A percentile compares a stretch with the other conserved stretches of the same genome.
phyloP scores from a whole-genome alignment of 2,329 filamentous ascomycete genomes.

The Colletotrichum paranaense region DNA sequence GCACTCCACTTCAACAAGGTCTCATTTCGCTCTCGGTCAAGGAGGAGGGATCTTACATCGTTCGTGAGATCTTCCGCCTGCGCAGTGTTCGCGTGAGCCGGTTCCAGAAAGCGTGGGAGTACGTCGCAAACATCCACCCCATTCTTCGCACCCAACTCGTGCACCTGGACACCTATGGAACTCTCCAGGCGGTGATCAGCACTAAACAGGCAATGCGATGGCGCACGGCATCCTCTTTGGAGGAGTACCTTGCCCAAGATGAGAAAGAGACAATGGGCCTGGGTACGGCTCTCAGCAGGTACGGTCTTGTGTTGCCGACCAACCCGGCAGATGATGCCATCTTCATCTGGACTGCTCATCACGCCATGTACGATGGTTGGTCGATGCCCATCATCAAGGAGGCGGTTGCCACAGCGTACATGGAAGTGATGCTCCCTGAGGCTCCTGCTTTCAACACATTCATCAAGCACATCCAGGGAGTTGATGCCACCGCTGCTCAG shows the following conservation, averaged over 20 bases:
- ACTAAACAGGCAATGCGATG: slow-evolving; percentile 47
- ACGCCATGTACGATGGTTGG: slow-evolving; percentile 37
- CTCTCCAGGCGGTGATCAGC: not conserved
- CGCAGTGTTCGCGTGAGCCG: not conserved
- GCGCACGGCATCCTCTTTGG: slow-evolving; percentile 18
- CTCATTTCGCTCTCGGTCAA: slow-evolving; percentile 50
- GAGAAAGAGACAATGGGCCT: not conserved
- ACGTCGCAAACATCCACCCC: not conserved
- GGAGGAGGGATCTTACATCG: slow-evolving; percentile 42
- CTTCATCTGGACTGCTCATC: slow-evolving; percentile 28
- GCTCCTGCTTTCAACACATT: not conserved
- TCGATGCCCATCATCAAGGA: slow-evolving; percentile 10
- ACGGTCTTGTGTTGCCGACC: not conserved
- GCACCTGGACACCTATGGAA: not conserved
- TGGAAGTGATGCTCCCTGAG: not conserved
- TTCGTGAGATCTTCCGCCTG: not conserved
- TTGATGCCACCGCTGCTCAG: not conserved
- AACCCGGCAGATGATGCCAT: not conserved
- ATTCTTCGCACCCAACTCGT: not conserved
- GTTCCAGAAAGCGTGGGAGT: not conserved
- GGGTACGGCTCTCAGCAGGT: not conserved
- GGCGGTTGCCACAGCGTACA: not conserved
- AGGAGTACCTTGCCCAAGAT: not conserved
- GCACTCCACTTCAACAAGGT: slow-evolving; percentile 53
- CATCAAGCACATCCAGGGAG: slow-evolving; percentile 1